Percentiles rank a stretch among this genome's conserved stretches.
phyloP scores from a whole-genome alignment of 805 yeast species.

The Pichia heedii region DNA sequence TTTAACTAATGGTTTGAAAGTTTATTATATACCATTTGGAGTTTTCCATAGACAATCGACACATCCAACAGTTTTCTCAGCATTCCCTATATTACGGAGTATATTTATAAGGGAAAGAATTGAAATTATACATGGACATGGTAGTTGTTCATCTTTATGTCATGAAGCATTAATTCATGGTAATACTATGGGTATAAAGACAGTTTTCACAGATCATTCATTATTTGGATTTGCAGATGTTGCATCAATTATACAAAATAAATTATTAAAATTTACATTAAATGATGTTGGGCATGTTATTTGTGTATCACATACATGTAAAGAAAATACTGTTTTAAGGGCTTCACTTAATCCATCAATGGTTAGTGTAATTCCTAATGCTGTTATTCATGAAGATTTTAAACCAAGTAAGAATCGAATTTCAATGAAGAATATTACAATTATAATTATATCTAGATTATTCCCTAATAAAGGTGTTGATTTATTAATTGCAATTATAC shows the following conservation, averaged over 20 bases:
- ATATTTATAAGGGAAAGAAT: conserved; percentile 79
- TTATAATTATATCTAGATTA: conserved; percentile 83
- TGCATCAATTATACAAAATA: conserved; percentile 77
- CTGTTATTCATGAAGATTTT: conserved; percentile 80
- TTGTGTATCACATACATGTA: conserved; percentile 95
- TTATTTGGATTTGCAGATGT: conserved; percentile 88
- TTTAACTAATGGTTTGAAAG: conserved; percentile 84
- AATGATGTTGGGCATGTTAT: conserved; percentile 87
- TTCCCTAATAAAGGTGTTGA: conserved; percentile 98
- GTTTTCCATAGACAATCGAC: conserved; percentile 79
- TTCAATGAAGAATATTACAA: conserved; percentile 45
- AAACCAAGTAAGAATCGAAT: conserved; percentile 34
- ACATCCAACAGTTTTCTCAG: conserved; percentile 81
- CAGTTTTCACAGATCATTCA: conserved; percentile 94
- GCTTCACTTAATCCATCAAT: conserved; percentile 69
- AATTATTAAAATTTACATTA: conserved; percentile 70
- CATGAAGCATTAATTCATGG: conserved; percentile 92
- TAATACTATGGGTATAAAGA: conserved; percentile 81
- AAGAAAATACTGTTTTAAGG: conserved; percentile 87
- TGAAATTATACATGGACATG: conserved; percentile 93
- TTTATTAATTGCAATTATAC: conserved; percentile 72
- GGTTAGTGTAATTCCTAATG: conserved; percentile 93
- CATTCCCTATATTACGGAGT: conserved; percentile 77
- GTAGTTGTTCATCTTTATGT: conserved; percentile 75
- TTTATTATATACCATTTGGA: conserved; percentile 78